Percentiles rank a stretch among this genome's conserved stretches.
phyloP scores from a whole-genome alignment of 83 land plant species.

The Picea engelmannii region DNA sequence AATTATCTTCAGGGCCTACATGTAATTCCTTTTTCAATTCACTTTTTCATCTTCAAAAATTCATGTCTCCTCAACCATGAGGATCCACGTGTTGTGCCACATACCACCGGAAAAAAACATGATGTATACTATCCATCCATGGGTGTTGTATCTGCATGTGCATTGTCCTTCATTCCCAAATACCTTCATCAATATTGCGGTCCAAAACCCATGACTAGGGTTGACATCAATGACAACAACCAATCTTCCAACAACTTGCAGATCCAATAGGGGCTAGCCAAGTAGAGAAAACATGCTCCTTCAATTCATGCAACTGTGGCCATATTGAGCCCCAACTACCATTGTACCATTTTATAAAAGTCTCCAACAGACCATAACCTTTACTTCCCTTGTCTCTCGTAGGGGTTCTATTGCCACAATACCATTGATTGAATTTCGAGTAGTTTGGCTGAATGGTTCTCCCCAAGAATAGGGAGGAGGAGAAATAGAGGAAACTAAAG shows the following conservation, averaged over 20 bases:
- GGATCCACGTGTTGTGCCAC: too few species aligned
- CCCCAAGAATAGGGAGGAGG: slow-evolving; percentile 79
- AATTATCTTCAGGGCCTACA: too few species aligned
- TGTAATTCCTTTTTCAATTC: too few species aligned
- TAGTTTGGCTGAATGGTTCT: slow-evolving; percentile 97
- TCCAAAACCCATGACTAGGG: too few species aligned
- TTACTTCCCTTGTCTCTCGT: slow-evolving; percentile 52
- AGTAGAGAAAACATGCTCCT: slow-evolving; percentile 89
- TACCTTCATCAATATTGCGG: too few species aligned
- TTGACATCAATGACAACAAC: too few species aligned
- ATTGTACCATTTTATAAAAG: slow-evolving; percentile 52
- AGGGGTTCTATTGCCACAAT: slow-evolving; percentile 92
- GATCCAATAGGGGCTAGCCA: slow-evolving; percentile 99
- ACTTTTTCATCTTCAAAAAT: too few species aligned
- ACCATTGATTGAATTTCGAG: slow-evolving; percentile 95
- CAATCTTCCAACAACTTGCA: slow-evolving; percentile 95
- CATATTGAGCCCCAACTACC: slow-evolving; percentile 65
- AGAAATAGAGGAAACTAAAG: slow-evolving; percentile 94
- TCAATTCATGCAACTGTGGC: slow-evolving; percentile 74
- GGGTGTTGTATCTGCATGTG: too few species aligned
- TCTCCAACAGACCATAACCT: slow-evolving; percentile 41
- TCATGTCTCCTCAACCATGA: too few species aligned
- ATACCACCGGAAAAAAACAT: too few species aligned
- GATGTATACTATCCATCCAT: too few species aligned
- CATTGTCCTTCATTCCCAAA: too few species aligned